These are phyloP conservation scores for Myxozyma monticola DNA, from an alignment of 805 yeast species.

Conservation along the genomic window DNA sequence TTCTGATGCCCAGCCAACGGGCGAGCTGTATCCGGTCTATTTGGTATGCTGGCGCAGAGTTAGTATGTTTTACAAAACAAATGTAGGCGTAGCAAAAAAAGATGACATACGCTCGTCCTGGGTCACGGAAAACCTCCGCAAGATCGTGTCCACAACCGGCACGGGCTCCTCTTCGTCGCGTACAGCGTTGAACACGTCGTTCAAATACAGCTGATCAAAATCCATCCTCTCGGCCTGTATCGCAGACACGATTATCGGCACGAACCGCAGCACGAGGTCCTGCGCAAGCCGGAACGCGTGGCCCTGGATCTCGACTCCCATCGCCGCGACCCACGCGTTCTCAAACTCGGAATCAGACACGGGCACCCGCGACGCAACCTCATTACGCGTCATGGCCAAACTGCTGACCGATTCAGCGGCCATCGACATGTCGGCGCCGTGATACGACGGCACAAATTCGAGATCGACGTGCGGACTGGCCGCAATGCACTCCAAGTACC, in stretches of 20 bases:
- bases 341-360: constrained; percentile 55
- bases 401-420: not conserved
- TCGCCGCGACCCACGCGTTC: constrained; percentile 50
- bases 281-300: constrained; percentile 41
- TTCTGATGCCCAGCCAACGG: constrained; percentile 62
- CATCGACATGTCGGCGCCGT: constrained; percentile 11
- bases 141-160: constrained; percentile 51
- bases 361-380: constrained; percentile 43
- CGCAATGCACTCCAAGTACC: constrained; percentile 24
- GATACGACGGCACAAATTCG: constrained; percentile 24
- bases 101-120: constrained; percentile 24
- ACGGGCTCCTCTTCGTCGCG: constrained; percentile 41
- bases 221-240: constrained; percentile 31
- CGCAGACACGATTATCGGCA: constrained; percentile 35
- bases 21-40: constrained; percentile 51
- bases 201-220: constrained; percentile 27
- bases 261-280: constrained; percentile 31
- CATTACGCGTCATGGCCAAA: not conserved
- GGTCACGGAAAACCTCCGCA: constrained; percentile 48
- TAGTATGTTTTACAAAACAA: not conserved
- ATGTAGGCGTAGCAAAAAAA: not conserved
- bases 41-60: constrained; percentile 34
- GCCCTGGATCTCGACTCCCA: constrained; percentile 56
- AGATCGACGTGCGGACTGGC: constrained; percentile 14
- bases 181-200: constrained; percentile 22